Base-by-base conservation (phyloP, 2,329 filamentous ascomycete species). In the Calonectria crousiana region DNA sequence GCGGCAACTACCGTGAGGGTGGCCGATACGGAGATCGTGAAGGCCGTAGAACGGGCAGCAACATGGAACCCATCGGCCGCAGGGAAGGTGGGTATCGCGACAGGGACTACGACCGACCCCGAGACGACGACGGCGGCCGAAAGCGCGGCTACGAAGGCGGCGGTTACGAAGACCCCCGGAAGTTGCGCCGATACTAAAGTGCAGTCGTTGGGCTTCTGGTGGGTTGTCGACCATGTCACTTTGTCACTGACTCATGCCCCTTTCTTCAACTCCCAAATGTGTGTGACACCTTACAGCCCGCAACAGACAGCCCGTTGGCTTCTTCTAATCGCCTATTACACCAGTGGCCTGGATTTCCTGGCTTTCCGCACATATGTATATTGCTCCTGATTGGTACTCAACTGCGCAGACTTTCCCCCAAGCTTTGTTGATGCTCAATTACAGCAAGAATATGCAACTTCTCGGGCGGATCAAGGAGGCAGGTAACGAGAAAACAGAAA, bases 31-130 rank as follows among this genome's bases (percentile, higher is more conserved):
- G 81, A 72, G 84, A 83, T 62, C 88, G 91, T 77, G 89, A 91
- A 16, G 80, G 80, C 74, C 88, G 90, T 72, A 86, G 87, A 53
- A 93, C 92, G 71, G 94, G 94, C 78, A 94, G 94, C 87, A 97
- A 97, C 86, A 93, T 94, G 85, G 95, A 97, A 84, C 95, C 95
- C 75, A 91, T 97, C 83, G 93, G 94, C 81, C 91, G 92, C 74
- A 84, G 92, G 81, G 92, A 93, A 77, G 88, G 88, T 83, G 89
- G 89, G 79, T 90, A 91, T 85, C 88, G 85, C 73, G 84, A 87
- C 66, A 84, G 89, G 74, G 87, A 89, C 80, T 88, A 87, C 83
- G 91, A 92, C 82, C 86, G 89, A 77, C 88, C 88, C 71, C 86
- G 89, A 76, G 90, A 91, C 67, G 90, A 92, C 78, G 90, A 91